Evolutionary conservation across 495 filamentous ascomycete genomes (phyloP).

Genomic region (Annulohypoxylon moriforme): DNA sequence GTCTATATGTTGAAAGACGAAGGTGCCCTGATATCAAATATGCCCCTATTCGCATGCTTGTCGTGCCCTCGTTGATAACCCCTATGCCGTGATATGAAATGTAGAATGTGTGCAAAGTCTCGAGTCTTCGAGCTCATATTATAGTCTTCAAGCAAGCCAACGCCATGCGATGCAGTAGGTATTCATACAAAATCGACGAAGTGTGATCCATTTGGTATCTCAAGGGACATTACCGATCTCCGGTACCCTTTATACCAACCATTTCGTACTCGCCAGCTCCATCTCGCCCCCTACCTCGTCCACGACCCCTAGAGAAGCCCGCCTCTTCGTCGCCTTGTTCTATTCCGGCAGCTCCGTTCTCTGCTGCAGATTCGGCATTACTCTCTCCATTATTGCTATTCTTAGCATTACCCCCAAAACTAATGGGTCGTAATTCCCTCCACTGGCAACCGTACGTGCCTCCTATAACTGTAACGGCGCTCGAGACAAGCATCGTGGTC

Average conservation of each 20-base stretch:
- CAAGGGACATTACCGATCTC: conserved; percentile 16
- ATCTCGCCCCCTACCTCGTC: conserved; percentile 65
- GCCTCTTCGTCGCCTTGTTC: conserved; percentile 59
- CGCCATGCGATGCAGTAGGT: conserved; percentile 37
- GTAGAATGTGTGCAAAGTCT: conserved; percentile 4
- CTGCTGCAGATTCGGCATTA: conserved; percentile 17
- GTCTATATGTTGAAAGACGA: not conserved
- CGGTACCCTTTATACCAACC: conserved; percentile 60
- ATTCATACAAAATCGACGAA: conserved; percentile 32
- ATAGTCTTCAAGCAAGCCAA: conserved; percentile 27
- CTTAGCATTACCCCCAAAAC: conserved; percentile 74
- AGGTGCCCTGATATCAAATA: not conserved
- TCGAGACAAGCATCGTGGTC: conserved; percentile 77
- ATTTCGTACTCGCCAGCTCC: conserved; percentile 83
- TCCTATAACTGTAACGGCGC: conserved; percentile 73
- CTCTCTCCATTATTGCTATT: conserved; percentile 31
- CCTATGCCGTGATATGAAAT: conserved; percentile 3
- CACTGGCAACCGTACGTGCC: conserved; percentile 93
- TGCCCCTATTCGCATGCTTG: not conserved
- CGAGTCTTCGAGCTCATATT: conserved; percentile 5
- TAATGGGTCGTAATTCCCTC: conserved; percentile 88
- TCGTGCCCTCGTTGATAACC: not conserved
- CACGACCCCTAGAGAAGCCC: conserved; percentile 62
- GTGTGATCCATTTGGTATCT: not conserved
- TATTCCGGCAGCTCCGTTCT: conserved; percentile 29